Evolutionary conservation across 306 rosid genomes (phyloP).

Genomic region (Lathyrus tuberosus): DNA sequence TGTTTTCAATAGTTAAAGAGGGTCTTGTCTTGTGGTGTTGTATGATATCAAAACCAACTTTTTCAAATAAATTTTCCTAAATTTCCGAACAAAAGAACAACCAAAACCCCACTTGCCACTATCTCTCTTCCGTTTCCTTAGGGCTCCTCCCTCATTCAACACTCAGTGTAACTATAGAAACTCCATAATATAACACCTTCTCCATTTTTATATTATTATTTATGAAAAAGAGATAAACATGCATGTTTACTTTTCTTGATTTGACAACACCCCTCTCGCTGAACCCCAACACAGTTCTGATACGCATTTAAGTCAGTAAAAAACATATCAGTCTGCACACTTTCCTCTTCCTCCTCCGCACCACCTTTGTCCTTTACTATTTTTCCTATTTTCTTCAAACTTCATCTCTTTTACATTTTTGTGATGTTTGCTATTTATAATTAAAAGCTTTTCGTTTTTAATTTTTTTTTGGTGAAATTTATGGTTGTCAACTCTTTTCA

Average conservation of each 20-base stretch:
- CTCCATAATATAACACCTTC: slow-evolving; percentile 49
- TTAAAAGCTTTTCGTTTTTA: slow-evolving; percentile 21
- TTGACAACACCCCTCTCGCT: slow-evolving; percentile 92
- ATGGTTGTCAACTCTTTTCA: slow-evolving; percentile 43
- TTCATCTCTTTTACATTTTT: slow-evolving; percentile 38
- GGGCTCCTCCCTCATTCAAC: slow-evolving; percentile 52
- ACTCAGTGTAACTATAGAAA: slow-evolving; percentile 47
- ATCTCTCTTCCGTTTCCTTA: slow-evolving; percentile 50
- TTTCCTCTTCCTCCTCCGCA: slow-evolving; percentile 46
- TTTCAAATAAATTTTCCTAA: slow-evolving; percentile 47
- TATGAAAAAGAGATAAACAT: slow-evolving; percentile 35
- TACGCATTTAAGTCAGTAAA: slow-evolving; percentile 77
- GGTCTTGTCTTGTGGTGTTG: slow-evolving; percentile 66
- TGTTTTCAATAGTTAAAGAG: slow-evolving; percentile 74
- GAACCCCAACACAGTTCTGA: slow-evolving; percentile 68
- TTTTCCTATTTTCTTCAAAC: slow-evolving; percentile 50
- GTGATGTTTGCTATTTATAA: slow-evolving; percentile 11
- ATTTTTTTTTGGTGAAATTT: slow-evolving; percentile 43
- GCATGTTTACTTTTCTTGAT: slow-evolving; percentile 61
- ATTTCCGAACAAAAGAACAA: slow-evolving; percentile 56
- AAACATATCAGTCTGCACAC: slow-evolving; percentile 63
- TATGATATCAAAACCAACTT: slow-evolving; percentile 33
- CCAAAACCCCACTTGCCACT: slow-evolving; percentile 33
- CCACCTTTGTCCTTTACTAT: slow-evolving; percentile 87
- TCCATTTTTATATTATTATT: slow-evolving; percentile 23